These are phyloP conservation scores for Bryum argenteum DNA, from an alignment of 225 moss, liverwort and hornwort species.

Conservation along the genomic window DNA sequence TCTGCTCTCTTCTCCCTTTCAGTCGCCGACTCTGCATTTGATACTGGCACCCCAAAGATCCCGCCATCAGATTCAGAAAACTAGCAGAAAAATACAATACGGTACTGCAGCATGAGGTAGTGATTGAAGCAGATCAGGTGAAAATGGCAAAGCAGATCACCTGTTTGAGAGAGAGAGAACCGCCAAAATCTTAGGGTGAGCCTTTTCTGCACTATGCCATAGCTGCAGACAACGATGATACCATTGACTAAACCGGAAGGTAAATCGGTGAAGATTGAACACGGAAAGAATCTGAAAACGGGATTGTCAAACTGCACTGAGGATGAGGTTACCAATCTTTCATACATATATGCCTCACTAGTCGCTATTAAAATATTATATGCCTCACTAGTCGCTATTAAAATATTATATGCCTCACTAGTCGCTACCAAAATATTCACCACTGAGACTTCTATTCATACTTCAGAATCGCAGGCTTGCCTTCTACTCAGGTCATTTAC, in stretches of 20 bases:
- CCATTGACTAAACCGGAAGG: background rate
- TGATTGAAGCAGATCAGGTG: constrained; percentile 3
- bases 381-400: too few relatives aligned
- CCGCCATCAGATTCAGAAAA: background rate
- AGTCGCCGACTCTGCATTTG: background rate
- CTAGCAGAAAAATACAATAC: background rate
- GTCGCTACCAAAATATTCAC: too few relatives aligned
- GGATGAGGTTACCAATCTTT: background rate
- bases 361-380: too few relatives aligned
- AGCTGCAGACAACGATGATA: background rate
- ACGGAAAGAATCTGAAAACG: background rate
- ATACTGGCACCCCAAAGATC: constrained; percentile 1
- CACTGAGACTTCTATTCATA: too few relatives aligned
- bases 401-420: too few relatives aligned
- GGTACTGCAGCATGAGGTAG: constrained; percentile 7
- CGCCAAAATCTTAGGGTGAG: background rate
- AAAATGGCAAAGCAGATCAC: constrained; percentile 14
- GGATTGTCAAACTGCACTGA: background rate
- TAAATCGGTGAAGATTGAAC: constrained; percentile 5
- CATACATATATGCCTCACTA: background rate
- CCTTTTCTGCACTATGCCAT: background rate
- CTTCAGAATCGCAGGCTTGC: too few relatives aligned
- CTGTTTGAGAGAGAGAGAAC: background rate
- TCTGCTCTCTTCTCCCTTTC: background rate
- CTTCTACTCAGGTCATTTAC: too few relatives aligned